A percentile compares a stretch with the other conserved stretches of the same genome.
phyloP scores from a whole-genome alignment of 73 alveolate genomes.

The Loxodes magnus region DNA sequence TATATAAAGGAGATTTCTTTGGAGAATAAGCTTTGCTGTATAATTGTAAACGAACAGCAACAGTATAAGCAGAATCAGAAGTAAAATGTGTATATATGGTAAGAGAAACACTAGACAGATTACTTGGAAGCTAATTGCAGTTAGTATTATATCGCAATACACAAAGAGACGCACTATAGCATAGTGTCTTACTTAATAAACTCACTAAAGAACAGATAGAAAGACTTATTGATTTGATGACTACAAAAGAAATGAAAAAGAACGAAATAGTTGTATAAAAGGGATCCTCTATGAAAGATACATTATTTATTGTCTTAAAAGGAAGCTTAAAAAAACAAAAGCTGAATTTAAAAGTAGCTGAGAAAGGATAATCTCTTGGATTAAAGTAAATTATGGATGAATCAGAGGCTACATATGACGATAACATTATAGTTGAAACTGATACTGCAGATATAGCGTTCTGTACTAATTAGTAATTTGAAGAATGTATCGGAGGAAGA shows the following conservation, averaged over 20 bases:
- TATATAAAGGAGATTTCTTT: constrained; percentile 34
- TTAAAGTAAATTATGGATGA: not conserved
- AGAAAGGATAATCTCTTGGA: not conserved
- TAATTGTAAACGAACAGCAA: constrained; percentile 22
- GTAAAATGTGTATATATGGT: constrained; percentile 1
- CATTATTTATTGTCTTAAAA: not conserved
- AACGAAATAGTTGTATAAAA: not conserved
- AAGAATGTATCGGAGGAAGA: constrained; percentile 4
- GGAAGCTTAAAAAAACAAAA: constrained; percentile 3
- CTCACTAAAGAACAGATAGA: not conserved
- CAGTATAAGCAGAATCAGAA: constrained; percentile 5
- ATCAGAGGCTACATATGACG: not conserved
- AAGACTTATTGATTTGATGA: not conserved
- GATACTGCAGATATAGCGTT: constrained; percentile 8
- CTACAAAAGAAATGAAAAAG: not conserved
- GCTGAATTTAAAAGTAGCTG: not conserved
- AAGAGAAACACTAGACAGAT: not conserved
- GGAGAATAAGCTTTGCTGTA: constrained; percentile 37
- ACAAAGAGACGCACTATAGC: constrained; percentile 1
- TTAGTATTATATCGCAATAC: constrained; percentile 1
- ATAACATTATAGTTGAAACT: not conserved
- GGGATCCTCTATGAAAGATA: not conserved
- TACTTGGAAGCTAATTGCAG: constrained; percentile 4
- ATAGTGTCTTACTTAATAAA: not conserved
- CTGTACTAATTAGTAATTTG: not conserved